Conservation (phyloP, 345 rosid species). For the Salix viminalis region DNA sequence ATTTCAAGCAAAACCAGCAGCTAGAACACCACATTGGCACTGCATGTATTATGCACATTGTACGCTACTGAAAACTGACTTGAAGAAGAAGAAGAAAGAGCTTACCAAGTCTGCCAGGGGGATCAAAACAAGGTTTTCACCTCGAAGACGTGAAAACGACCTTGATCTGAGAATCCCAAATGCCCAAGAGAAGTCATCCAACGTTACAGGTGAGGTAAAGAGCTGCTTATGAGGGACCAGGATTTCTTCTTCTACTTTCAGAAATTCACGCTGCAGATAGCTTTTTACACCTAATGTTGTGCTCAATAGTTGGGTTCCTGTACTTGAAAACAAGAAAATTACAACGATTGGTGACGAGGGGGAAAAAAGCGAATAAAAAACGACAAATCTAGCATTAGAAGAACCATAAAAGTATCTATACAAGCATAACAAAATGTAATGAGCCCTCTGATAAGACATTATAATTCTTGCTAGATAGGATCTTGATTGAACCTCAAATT, state of each 20-base stretch:
- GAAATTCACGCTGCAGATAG: constrained; percentile 55
- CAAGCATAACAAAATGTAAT: not conserved
- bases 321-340: constrained; percentile 22
- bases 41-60: no score
- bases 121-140: constrained; percentile 76
- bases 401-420: not conserved
- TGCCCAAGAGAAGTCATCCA: constrained; percentile 79
- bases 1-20: not conserved
- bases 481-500: not conserved
- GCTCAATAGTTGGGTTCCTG: constrained; percentile 72
- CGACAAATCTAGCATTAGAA: not conserved
- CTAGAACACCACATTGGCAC: not conserved
- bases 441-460: not conserved
- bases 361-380: not conserved
- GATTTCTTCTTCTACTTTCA: constrained; percentile 60
- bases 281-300: constrained; percentile 68
- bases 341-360: constrained; percentile 5
- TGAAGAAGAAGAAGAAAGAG: not conserved
- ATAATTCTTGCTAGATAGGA: not conserved
- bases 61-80: not conserved
- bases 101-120: constrained; percentile 92
- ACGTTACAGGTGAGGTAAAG: constrained; percentile 60
- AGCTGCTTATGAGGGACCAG: constrained; percentile 51
- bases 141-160: constrained; percentile 84
- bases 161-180: constrained; percentile 85